Evolutionary conservation across 2,329 filamentous ascomycete species (phyloP), one percentile per base, ranked within the genome.

Genomic region (Corynespora cassiicola): DNA sequence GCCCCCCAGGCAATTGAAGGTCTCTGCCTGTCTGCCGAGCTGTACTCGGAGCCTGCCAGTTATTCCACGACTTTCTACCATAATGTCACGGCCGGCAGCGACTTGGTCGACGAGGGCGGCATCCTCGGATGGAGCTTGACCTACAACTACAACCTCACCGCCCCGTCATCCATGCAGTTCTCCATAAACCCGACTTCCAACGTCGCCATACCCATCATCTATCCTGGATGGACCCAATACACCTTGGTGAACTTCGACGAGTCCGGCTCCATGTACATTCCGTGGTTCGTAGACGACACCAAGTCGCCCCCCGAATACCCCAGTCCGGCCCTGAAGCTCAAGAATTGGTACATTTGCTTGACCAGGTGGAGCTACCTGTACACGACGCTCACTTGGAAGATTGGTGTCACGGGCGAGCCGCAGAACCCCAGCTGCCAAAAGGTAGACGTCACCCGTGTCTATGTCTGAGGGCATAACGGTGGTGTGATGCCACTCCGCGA

Each of bases 1-100:
- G n/a, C n/a, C n/a, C n/a, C n/a, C n/a, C n/a, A n/a, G n/a, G 72
- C 66, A 3, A 72, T 72, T 36, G 72, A 76, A 55, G 68, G 62
- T 10, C 65, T 75, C 22, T 61, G 59, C 26, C 31, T 32, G 6
- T 44, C 36, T 8, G 21, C 33, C 4, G 22, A 44, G 11, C 47
- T 32, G 6, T 17, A 36, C 7, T 15, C 29, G 6, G 40, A 51
- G 11, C 32, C 39, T 14, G 26, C 52, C 14, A 20, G 17, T 5
- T 31, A 42, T 19, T 52, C 61, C 37, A 54, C 41, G 5, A 52
- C 52, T 33, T 63, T 56, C 38, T 62, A 58, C 28, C 48, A 65
- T 23, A 66, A 67, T 40, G 57, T 57, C 31, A 49, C 45, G 11
- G 12, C 30, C 25, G 24, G 10, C 7, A n/a, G 33, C 9, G 38